Evolutionary conservation across 768 basidiomycete genomes (phyloP).

Genomic region (Myochromella boudieri): DNA sequence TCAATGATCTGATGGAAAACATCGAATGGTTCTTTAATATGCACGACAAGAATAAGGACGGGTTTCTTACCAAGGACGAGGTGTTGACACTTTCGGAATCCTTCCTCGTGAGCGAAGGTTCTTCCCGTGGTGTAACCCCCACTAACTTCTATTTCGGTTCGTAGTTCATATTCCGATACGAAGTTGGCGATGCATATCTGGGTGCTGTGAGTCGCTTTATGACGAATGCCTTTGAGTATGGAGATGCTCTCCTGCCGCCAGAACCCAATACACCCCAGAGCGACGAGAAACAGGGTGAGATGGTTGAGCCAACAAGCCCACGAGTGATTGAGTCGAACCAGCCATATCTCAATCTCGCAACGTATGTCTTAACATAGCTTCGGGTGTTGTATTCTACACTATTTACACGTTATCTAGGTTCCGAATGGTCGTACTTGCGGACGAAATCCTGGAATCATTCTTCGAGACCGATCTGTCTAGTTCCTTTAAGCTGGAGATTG

Average conservation of each 20-base stretch:
- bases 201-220: slow-evolving; percentile 97
- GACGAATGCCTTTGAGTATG: slow-evolving; percentile 98
- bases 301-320: slow-evolving; percentile 35
- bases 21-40: slow-evolving; percentile 99
- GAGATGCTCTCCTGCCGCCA: slow-evolving; percentile 82
- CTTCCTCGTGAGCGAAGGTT: slow-evolving; percentile 61
- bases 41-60: slow-evolving; percentile 96
- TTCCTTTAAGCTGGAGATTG: slow-evolving; percentile 79
- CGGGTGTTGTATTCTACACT: neutral
- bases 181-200: slow-evolving; percentile 94
- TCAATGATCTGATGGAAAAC: slow-evolving; percentile 96
- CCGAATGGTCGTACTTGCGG: slow-evolving; percentile 98
- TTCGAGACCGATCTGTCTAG: slow-evolving; percentile 90
- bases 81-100: slow-evolving; percentile 94
- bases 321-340: slow-evolving; percentile 68
- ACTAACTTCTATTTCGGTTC: slow-evolving; percentile 2
- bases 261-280: neutral
- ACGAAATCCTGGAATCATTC: slow-evolving; percentile 95
- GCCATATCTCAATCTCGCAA: slow-evolving; percentile 91
- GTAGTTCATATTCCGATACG: slow-evolving; percentile 97
- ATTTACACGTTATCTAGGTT: slow-evolving; percentile 52
- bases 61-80: slow-evolving; percentile 93
- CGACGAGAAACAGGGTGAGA: slow-evolving; percentile 17
- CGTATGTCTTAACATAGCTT: slow-evolving; percentile 42
- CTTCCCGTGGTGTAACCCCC: slow-evolving; percentile 1